Conservation (phyloP, 1,284 basidiomycete species). For the Agroathelia rolfsii region DNA sequence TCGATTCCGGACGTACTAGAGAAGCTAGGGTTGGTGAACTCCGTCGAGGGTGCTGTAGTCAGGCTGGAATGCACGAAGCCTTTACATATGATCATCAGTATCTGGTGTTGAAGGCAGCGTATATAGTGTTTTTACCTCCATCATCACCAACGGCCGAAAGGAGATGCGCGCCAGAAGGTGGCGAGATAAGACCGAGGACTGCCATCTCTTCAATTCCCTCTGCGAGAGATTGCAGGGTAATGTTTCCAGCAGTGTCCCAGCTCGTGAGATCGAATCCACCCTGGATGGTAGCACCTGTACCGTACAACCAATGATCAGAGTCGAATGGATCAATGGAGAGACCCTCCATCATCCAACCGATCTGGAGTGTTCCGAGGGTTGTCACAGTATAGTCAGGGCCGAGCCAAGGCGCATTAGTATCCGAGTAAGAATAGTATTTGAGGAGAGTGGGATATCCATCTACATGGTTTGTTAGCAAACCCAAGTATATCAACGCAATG, state of each 20-base stretch:
- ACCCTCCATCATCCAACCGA: conserved; percentile 45
- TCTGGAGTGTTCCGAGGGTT: conserved; percentile 29
- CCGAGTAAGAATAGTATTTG: conserved; percentile 45
- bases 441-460: conserved; percentile 37
- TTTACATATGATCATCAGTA: conserved; percentile 12
- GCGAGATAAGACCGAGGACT: conserved; percentile 45
- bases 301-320: conserved; percentile 61
- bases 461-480: too few species aligned
- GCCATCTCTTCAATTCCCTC: conserved; percentile 60
- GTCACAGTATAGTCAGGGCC: conserved; percentile 36
- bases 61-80: conserved; percentile 45
- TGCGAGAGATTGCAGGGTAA: conserved; percentile 48
- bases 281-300: conserved; percentile 48
- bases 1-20: conserved; percentile 42
- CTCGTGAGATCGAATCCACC: conserved; percentile 44
- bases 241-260: conserved; percentile 51
- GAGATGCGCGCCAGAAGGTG: conserved; percentile 33
- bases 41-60: conserved; percentile 29
- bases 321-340: conserved; percentile 53
- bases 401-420: conserved; percentile 47
- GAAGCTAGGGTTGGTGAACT: conserved; percentile 41
- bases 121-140: conserved; percentile 28
- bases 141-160: conserved; percentile 52
- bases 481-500: too few species aligned
- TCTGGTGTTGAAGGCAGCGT: not conserved